Conservation (phyloP, 352 stramenopile genomes). For the Phytophthora colocasiae region DNA sequence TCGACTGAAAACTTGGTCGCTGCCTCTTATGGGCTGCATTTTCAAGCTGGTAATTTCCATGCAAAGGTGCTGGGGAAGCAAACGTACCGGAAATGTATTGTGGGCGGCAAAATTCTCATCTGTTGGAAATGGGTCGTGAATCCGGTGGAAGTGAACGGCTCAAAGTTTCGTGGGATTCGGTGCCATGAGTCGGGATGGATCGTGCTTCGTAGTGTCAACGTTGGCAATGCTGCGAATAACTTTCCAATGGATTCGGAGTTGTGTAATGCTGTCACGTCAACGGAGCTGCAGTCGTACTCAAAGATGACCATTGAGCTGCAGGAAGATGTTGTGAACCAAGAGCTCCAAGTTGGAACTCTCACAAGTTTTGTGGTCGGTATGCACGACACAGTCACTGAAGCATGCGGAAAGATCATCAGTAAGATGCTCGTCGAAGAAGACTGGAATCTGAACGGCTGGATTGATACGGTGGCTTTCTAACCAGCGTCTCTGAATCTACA, state of each 20-base stretch:
- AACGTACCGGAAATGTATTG: slow-evolving; percentile 47
- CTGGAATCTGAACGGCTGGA: slow-evolving; percentile 43
- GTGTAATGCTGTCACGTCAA: neutral
- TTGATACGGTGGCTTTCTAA: slow-evolving; percentile 1
- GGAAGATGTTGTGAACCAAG: slow-evolving; percentile 54
- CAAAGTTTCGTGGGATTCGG: slow-evolving; percentile 37
- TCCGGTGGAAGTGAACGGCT: slow-evolving; percentile 44
- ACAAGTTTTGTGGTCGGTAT: slow-evolving; percentile 48
- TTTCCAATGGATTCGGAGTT: too few species aligned
- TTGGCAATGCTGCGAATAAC: too few species aligned
- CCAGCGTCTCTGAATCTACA: too few species aligned
- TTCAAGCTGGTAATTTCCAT: slow-evolving; percentile 28
- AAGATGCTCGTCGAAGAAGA: slow-evolving; percentile 51
- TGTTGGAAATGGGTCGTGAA: slow-evolving; percentile 58
- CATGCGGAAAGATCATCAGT: slow-evolving; percentile 41
- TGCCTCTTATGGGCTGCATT: slow-evolving; percentile 31
- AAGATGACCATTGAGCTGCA: slow-evolving; percentile 59
- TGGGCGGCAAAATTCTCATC: slow-evolving; percentile 38
- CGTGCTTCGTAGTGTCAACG: slow-evolving; percentile 19
- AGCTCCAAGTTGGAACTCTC: slow-evolving; percentile 43
- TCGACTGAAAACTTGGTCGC: slow-evolving; percentile 35
- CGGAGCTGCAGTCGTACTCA: slow-evolving; percentile 57
- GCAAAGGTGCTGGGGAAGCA: slow-evolving; percentile 53
- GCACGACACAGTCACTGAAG: slow-evolving; percentile 41
- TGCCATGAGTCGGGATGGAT: slow-evolving; percentile 48